These are phyloP conservation scores for Cystofilobasidium bisporidii DNA, from an alignment of 768 basidiomycete species.

Conservation along the genomic window DNA sequence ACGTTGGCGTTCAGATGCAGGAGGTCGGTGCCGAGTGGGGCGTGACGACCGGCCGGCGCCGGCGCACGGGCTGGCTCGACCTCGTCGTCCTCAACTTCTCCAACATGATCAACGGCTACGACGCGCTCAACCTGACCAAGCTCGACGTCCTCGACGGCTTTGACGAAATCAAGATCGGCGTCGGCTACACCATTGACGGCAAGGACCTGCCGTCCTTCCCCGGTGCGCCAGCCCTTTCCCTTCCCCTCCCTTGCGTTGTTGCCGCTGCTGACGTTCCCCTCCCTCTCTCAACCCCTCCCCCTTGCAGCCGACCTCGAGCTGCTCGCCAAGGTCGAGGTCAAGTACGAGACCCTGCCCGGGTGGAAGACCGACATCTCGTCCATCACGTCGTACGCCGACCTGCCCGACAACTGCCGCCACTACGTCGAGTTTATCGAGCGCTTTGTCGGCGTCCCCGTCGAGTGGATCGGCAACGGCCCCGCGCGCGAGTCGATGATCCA, in stretches of 20 bases:
- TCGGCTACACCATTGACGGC: constrained; percentile 68
- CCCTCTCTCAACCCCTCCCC: no score
- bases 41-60: constrained; percentile 78
- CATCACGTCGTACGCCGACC: constrained; percentile 54
- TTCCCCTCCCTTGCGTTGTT: not conserved
- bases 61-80: constrained; percentile 97
- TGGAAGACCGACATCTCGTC: constrained; percentile 73
- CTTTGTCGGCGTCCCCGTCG: constrained; percentile 57
- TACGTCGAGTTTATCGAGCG: constrained; percentile 82
- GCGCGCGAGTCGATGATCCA: constrained; percentile 27
- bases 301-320: constrained; percentile 69
- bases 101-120: constrained; percentile 89
- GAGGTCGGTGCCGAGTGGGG: constrained; percentile 89
- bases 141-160: constrained; percentile 82
- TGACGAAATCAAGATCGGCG: constrained; percentile 74
- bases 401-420: constrained; percentile 73
- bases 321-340: constrained; percentile 65
- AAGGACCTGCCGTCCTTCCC: constrained; percentile 76
- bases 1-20: constrained; percentile 75
- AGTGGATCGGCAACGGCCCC: constrained; percentile 29
- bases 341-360: constrained; percentile 79
- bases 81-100: constrained; percentile 90
- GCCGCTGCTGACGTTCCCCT: not conserved
- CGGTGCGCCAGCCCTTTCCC: constrained; percentile 45
- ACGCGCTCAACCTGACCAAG: constrained; percentile 86